Percentiles rank a stretch among this genome's conserved stretches.
phyloP scores from a whole-genome alignment of 2,329 filamentous ascomycete genomes.

The Alternaria consortialis region DNA sequence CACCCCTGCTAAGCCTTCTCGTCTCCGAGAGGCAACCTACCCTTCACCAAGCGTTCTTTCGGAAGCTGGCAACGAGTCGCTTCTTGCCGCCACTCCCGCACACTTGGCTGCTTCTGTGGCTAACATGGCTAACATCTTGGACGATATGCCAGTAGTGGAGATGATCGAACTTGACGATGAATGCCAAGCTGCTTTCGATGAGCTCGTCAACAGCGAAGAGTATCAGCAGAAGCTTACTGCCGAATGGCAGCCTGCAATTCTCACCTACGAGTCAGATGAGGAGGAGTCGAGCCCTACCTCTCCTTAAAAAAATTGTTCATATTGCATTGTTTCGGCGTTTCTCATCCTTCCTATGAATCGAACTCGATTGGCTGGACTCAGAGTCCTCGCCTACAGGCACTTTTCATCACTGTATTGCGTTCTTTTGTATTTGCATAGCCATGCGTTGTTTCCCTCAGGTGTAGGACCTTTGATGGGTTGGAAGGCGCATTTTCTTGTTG shows the following conservation, averaged over 20 bases:
- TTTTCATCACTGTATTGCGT: not conserved
- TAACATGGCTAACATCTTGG: constrained; percentile 17
- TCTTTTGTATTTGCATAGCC: constrained; percentile 2
- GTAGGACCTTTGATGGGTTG: not conserved
- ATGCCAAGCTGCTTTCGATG: constrained; percentile 22
- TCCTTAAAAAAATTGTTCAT: constrained; percentile 1
- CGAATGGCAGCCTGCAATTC: constrained; percentile 23
- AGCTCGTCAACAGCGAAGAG: constrained; percentile 15
- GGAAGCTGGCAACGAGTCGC: constrained; percentile 35
- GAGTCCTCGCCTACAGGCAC: not conserved
- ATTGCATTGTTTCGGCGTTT: constrained; percentile 11
- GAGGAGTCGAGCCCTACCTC: constrained; percentile 29
- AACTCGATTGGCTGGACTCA: not conserved
- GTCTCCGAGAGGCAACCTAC: constrained; percentile 45
- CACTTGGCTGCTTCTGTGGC: constrained; percentile 13
- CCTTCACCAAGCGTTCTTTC: constrained; percentile 43
- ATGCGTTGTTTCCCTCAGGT: not conserved
- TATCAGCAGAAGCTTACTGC: constrained; percentile 23
- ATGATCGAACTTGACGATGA: constrained; percentile 31
- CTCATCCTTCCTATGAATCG: not conserved
- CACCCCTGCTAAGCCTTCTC: constrained; percentile 46
- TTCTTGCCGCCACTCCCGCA: constrained; percentile 29
- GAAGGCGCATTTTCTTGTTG: constrained; percentile 6
- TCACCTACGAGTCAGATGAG: constrained; percentile 38
- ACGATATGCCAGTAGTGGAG: constrained; percentile 31